A percentile compares a stretch with the other conserved stretches of the same genome.
These are phyloP conservation scores for Phialophora expanda DNA, from an alignment of 2,329 filamentous ascomycete species.

Conservation along the genomic window DNA sequence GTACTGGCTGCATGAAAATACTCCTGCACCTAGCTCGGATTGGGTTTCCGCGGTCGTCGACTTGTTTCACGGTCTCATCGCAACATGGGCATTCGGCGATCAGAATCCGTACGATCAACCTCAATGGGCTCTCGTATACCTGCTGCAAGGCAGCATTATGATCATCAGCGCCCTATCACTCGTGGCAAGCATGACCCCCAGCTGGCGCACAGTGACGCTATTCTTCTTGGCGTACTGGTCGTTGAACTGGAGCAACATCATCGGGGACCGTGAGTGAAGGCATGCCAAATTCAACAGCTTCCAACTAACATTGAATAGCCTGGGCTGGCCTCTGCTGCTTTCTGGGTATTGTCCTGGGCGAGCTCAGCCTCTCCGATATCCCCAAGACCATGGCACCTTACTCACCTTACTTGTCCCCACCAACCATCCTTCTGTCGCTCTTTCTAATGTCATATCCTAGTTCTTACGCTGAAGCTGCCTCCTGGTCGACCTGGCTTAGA, in stretches of 20 bases:
- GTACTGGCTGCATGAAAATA: constrained; percentile 62
- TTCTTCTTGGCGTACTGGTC: constrained; percentile 56
- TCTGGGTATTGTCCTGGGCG: constrained; percentile 66
- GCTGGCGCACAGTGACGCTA: constrained; percentile 57
- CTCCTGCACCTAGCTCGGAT: constrained; percentile 51
- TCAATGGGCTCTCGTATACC: constrained; percentile 63
- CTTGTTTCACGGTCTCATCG: constrained; percentile 54
- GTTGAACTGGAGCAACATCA: constrained; percentile 47
- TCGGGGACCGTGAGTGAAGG: constrained; percentile 43
- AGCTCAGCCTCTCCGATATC: constrained; percentile 51
- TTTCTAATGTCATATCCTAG: constrained; percentile 67
- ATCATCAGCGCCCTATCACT: constrained; percentile 61
- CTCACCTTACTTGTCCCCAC: constrained; percentile 51
- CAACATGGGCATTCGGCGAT: constrained; percentile 58
- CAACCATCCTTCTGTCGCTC: constrained; percentile 59
- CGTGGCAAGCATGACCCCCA: constrained; percentile 56
- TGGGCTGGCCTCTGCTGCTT: constrained; percentile 62
- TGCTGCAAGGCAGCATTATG: constrained; percentile 61
- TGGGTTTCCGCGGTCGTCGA: constrained; percentile 52
- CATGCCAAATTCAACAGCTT: not conserved
- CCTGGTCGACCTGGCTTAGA: constrained; percentile 55
- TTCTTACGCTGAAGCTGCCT: constrained; percentile 58
- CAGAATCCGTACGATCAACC: constrained; percentile 62
- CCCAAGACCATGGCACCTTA: constrained; percentile 46
- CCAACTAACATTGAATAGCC: constrained; percentile 43